These are phyloP conservation scores for Xylaria cubensis DNA, from an alignment of 495 filamentous ascomycete species.

Conservation along the genomic window DNA sequence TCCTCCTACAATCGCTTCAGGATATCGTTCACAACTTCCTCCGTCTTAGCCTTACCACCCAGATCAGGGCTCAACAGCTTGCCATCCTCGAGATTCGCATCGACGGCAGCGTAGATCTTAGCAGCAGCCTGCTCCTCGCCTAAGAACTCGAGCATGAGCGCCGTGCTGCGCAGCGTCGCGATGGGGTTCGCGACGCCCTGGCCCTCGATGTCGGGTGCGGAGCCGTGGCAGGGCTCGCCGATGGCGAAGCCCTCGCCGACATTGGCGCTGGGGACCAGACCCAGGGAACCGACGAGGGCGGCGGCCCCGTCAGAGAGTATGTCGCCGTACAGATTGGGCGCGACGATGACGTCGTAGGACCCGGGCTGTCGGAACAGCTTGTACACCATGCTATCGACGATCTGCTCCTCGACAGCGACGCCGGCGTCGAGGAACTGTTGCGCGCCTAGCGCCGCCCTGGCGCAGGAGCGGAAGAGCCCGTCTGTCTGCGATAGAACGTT, in stretches of 20 bases:
- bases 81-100: slow-evolving; percentile 86
- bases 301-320: slow-evolving; percentile 96
- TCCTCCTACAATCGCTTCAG: slow-evolving; percentile 73
- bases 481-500: slow-evolving; percentile 97
- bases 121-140: slow-evolving; percentile 84
- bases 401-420: slow-evolving; percentile 90
- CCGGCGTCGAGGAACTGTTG: slow-evolving; percentile 57
- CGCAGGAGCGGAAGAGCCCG: slow-evolving; percentile 88
- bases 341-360: slow-evolving; percentile 96
- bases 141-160: slow-evolving; percentile 95
- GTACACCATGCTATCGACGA: slow-evolving; percentile 99
- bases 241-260: slow-evolving; percentile 95
- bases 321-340: slow-evolving; percentile 97
- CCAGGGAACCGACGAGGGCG: slow-evolving; percentile 90
- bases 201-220: slow-evolving; percentile 94
- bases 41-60: slow-evolving; percentile 85
- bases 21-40: slow-evolving; percentile 90
- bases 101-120: slow-evolving; percentile 88
- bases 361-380: slow-evolving; percentile 96
- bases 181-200: slow-evolving; percentile 93
- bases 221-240: slow-evolving; percentile 97
- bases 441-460: slow-evolving; percentile 71
- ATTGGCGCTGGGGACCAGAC: slow-evolving; percentile 94
- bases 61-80: slow-evolving; percentile 86
- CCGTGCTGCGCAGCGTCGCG: slow-evolving; percentile 89